phyloP scores from a whole-genome alignment of 176 grass and related monocot species.

The Rhynchospora breviuscula region DNA sequence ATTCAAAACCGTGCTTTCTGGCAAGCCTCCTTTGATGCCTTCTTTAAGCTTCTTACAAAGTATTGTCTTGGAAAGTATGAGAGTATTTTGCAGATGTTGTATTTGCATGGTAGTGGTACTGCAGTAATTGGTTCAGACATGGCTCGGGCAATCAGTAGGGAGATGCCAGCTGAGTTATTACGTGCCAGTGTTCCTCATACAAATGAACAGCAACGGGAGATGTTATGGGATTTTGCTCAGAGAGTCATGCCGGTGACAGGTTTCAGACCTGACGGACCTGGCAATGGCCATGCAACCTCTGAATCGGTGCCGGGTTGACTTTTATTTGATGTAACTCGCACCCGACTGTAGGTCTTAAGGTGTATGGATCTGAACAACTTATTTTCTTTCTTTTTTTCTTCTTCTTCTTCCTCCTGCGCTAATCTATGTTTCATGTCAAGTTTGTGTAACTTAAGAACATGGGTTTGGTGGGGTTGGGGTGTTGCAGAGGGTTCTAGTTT shows the following conservation, averaged over 20 bases:
- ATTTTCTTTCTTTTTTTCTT: background rate
- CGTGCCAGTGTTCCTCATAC: slow-evolving; percentile 93
- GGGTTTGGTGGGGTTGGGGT: background rate
- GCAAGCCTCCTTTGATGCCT: slow-evolving; percentile 98
- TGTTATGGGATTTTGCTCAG: slow-evolving; percentile 87
- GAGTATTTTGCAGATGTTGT: slow-evolving; percentile 79
- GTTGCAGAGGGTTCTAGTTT: background rate
- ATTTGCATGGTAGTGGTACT: slow-evolving; percentile 44
- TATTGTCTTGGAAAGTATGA: slow-evolving; percentile 91
- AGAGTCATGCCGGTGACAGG: slow-evolving; percentile 53
- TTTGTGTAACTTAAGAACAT: slow-evolving; percentile 15
- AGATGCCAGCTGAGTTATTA: slow-evolving; percentile 95
- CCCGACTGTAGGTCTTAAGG: background rate
- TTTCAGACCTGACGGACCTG: slow-evolving; percentile 50
- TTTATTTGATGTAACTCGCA: slow-evolving; percentile 13
- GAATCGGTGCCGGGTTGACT: slow-evolving; percentile 82
- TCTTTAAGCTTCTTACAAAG: slow-evolving; percentile 90
- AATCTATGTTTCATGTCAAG: background rate
- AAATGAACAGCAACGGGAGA: slow-evolving; percentile 69
- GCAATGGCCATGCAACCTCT: slow-evolving; percentile 41
- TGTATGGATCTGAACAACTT: background rate
- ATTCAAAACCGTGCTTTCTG: slow-evolving; percentile 77
- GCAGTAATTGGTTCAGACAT: slow-evolving; percentile 58
- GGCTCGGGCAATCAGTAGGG: slow-evolving; percentile 68
- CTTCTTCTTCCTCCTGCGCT: background rate